Percentiles rank a stretch among this genome's conserved stretches.
These are phyloP conservation scores for Dendrobium nobile DNA, from an alignment of 106 monocot genomes.

Conservation along the genomic window DNA sequence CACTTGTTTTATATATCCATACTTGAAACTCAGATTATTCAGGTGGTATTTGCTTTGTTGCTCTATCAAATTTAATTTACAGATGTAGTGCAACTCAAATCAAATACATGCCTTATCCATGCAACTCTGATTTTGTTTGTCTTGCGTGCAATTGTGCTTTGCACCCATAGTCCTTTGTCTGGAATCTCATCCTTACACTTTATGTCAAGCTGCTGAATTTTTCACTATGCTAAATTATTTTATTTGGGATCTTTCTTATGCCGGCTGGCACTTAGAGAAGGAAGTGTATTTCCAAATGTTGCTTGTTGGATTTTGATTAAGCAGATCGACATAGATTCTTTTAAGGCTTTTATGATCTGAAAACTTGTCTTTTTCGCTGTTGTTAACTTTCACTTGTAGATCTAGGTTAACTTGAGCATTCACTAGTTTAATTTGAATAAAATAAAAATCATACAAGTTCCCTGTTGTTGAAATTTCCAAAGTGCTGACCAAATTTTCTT, in stretches of 20 bases:
- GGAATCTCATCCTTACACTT: background rate
- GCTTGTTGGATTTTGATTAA: too few species aligned
- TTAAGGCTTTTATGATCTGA: background rate
- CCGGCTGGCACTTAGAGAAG: background rate
- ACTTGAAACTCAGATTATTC: too few species aligned
- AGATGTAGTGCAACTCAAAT: too few species aligned
- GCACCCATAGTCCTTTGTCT: too few species aligned
- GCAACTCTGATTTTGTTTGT: too few species aligned
- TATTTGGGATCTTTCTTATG: background rate
- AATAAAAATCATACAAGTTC: background rate
- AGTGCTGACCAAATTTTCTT: background rate
- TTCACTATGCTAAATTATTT: background rate
- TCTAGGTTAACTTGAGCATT: background rate
- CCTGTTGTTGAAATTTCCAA: background rate
- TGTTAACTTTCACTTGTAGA: background rate
- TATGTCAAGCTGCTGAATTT: background rate
- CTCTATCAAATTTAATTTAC: too few species aligned
- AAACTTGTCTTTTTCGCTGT: background rate
- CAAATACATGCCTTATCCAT: too few species aligned
- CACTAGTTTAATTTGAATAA: background rate
- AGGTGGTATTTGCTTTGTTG: too few species aligned
- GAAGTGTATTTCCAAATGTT: background rate
- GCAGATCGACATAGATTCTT: too few species aligned
- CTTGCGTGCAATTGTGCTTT: too few species aligned
- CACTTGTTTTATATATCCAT: too few species aligned